These are phyloP conservation scores for Onygenales sp. DNA, from an alignment of 2,329 filamentous ascomycete species.

Conservation along the genomic window DNA sequence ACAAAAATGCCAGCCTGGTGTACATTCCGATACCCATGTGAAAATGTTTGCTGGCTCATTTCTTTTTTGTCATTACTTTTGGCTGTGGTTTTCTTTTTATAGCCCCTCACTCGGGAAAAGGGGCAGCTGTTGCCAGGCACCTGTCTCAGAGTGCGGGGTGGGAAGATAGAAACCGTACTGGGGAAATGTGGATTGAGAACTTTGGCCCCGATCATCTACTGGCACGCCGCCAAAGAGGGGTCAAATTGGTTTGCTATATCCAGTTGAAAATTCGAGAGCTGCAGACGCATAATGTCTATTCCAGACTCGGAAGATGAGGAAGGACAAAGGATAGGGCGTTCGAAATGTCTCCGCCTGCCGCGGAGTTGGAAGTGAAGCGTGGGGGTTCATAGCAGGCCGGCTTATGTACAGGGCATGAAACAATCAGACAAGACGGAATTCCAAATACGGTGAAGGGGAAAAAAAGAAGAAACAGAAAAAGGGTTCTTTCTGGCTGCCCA, in stretches of 20 bases:
- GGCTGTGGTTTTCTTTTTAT: neutral
- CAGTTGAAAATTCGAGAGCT: no score
- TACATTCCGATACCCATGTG: neutral
- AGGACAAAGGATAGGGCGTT: neutral
- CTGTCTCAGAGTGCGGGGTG: neutral
- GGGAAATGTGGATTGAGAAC: no score
- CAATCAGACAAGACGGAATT: neutral
- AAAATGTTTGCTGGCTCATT: neutral
- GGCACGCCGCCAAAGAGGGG: no score
- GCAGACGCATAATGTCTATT: no score
- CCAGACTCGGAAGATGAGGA: neutral
- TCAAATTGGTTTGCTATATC: no score
- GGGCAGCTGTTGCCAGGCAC: neutral
- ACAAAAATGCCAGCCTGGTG: neutral
- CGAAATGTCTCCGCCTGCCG: neutral
- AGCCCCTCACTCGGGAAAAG: neutral
- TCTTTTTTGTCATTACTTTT: neutral
- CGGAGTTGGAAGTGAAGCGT: neutral
- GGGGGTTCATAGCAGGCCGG: neutral
- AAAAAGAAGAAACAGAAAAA: neutral
- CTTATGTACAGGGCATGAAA: neutral
- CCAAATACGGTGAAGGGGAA: no score
- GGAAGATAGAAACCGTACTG: neutral
- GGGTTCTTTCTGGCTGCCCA: neutral
- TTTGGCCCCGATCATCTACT: neutral